Evolutionary conservation across 768 basidiomycete species (phyloP).

Genomic region (Tylopilus subfusipes): DNA sequence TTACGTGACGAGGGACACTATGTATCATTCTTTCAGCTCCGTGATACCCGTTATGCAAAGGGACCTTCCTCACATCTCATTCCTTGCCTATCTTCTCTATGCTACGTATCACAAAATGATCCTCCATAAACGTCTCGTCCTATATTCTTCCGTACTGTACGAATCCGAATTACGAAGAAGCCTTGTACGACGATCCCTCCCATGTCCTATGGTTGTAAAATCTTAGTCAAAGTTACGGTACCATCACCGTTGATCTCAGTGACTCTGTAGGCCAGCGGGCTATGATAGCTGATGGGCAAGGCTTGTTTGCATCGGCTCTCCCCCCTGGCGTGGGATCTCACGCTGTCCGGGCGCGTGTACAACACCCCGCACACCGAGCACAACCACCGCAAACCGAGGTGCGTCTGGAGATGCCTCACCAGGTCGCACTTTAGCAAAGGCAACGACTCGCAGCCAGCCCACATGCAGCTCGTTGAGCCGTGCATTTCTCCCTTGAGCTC

Average conservation of each 20-base stretch:
- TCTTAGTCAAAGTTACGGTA: slow-evolving; percentile 20
- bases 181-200: background rate
- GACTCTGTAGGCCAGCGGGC: slow-evolving; percentile 11
- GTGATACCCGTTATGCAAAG: slow-evolving; percentile 8
- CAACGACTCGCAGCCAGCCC: slow-evolving; percentile 11
- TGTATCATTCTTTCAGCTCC: slow-evolving; percentile 3
- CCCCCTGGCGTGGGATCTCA: slow-evolving; percentile 6
- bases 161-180: slow-evolving; percentile 3
- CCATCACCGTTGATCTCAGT: background rate
- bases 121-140: background rate
- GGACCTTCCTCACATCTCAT: background rate
- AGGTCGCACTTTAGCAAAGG: slow-evolving; percentile 4
- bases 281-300: slow-evolving; percentile 11
- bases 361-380: slow-evolving; percentile 15
- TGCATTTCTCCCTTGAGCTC: background rate
- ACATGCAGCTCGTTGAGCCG: slow-evolving; percentile 5
- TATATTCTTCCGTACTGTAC: slow-evolving; percentile 15
- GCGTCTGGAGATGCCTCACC: slow-evolving; percentile 16
- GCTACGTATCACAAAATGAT: slow-evolving; percentile 4
- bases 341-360: slow-evolving; percentile 19
- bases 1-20: background rate
- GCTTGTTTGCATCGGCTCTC: slow-evolving; percentile 1
- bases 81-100: slow-evolving; percentile 1
- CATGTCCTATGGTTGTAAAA: slow-evolving; percentile 3
- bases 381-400: slow-evolving; percentile 14